phyloP scores from a whole-genome alignment of 1,284 basidiomycete species.

The Ceratorhiza oryzae-sativae region DNA sequence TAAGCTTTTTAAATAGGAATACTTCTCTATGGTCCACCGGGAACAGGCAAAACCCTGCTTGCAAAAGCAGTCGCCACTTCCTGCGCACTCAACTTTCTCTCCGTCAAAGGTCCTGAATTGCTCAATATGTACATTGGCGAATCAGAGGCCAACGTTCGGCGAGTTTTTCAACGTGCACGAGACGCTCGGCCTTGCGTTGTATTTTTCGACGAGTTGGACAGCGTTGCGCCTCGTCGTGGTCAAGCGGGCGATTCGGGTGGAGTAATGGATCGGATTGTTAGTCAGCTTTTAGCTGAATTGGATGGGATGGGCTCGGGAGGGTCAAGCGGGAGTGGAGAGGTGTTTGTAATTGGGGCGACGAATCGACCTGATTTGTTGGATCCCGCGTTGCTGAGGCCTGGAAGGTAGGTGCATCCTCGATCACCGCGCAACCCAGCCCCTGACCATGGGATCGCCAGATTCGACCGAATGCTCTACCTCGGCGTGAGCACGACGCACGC shows the following conservation, averaged over 20 bases:
- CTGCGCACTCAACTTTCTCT: slow-evolving; percentile 91
- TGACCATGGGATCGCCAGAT: too few relatives aligned
- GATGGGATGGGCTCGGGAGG: slow-evolving; percentile 82
- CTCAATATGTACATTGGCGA: slow-evolving; percentile 99
- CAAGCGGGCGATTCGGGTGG: slow-evolving; percentile 95
- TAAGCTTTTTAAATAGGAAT: slow-evolving; percentile 62
- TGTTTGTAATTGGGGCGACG: slow-evolving; percentile 98
- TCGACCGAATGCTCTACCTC: slow-evolving; percentile 97
- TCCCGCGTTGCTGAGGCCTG: slow-evolving; percentile 90
- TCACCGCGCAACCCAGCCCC: too few relatives aligned
- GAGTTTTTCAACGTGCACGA: slow-evolving; percentile 89
- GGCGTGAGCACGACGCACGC: slow-evolving; percentile 89
- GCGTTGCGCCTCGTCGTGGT: slow-evolving; percentile 93
- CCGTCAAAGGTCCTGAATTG: slow-evolving; percentile 96
- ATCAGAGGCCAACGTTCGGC: slow-evolving; percentile 94
- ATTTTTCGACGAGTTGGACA: slow-evolving; percentile 98
- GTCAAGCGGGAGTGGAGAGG: slow-evolving; percentile 62
- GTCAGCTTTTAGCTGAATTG: slow-evolving; percentile 92
- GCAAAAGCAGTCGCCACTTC: slow-evolving; percentile 95
- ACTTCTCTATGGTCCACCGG: slow-evolving; percentile 90
- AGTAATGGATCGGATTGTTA: slow-evolving; percentile 98
- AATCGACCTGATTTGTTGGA: slow-evolving; percentile 97
- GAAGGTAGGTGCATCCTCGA: slow-evolving; percentile 75
- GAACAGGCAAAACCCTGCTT: slow-evolving; percentile 94
- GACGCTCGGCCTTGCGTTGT: slow-evolving; percentile 93